Evolutionary conservation across 2,329 filamentous ascomycete genomes (phyloP).

Genomic region (Curvularia lunata): DNA sequence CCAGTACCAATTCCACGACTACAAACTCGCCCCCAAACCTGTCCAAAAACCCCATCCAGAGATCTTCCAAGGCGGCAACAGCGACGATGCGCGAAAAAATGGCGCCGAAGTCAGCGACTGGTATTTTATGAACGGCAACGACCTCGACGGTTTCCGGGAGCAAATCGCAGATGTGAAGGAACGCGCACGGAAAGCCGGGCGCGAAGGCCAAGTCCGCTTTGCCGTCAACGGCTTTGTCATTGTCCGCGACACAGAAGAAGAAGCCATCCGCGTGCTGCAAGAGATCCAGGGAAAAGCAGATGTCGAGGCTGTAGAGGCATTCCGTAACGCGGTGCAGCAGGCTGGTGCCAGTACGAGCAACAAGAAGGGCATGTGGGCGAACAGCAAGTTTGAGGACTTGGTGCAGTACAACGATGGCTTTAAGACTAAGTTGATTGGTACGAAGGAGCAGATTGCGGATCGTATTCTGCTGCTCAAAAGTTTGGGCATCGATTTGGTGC

Average conservation of each 20-base stretch:
- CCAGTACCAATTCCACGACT: constrained; percentile 58
- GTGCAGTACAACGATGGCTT: constrained; percentile 64
- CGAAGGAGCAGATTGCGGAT: constrained; percentile 59
- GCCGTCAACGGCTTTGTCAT: constrained; percentile 60
- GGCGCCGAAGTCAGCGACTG: constrained; percentile 57
- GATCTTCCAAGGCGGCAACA: constrained; percentile 62
- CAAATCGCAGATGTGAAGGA: constrained; percentile 59
- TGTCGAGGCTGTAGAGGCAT: constrained; percentile 58
- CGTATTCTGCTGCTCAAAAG: constrained; percentile 58
- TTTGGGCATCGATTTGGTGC: constrained; percentile 52
- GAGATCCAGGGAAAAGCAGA: constrained; percentile 63
- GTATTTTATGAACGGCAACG: constrained; percentile 65
- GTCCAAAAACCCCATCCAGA: constrained; percentile 58
- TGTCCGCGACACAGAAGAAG: constrained; percentile 57
- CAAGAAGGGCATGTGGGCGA: constrained; percentile 62
- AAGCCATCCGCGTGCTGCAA: constrained; percentile 57
- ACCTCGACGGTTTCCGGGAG: constrained; percentile 58
- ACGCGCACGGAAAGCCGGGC: constrained; percentile 53
- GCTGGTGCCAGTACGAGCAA: constrained; percentile 57
- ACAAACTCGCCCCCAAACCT: constrained; percentile 59
- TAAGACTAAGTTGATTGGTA: constrained; percentile 62
- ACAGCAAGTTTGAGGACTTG: constrained; percentile 59
- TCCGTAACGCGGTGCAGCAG: constrained; percentile 58
- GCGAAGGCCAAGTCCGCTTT: constrained; percentile 56
- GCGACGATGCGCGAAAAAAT: constrained; percentile 58